A percentile compares a stretch with the other conserved stretches of the same genome.
These are phyloP conservation scores for Mentha longifolia DNA, from an alignment of 257 asterid genomes.

Conservation along the genomic window DNA sequence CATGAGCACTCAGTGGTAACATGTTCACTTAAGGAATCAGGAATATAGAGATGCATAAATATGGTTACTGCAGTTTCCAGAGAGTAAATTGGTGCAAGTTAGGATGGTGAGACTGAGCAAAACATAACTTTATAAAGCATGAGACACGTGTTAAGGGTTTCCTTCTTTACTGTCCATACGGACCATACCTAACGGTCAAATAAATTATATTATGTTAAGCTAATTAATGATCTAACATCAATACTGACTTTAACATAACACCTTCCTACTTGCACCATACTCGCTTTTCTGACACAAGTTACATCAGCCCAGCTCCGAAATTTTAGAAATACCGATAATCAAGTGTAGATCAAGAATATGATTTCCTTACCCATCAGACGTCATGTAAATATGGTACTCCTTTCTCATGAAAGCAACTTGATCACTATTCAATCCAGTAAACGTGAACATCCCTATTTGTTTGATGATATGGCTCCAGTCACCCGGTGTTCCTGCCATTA, in stretches of 20 bases:
- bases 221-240: slow-evolving; percentile 3
- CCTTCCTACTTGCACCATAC: slow-evolving; percentile 1
- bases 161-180: neutral
- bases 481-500: slow-evolving; percentile 76
- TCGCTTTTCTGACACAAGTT: neutral
- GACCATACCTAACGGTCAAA: neutral
- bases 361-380: slow-evolving; percentile 78
- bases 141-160: neutral
- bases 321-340: neutral
- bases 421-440: slow-evolving; percentile 66
- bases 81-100: slow-evolving; percentile 2
- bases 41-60: neutral
- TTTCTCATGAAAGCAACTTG: slow-evolving; percentile 82
- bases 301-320: neutral
- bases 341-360: slow-evolving; percentile 10
- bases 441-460: slow-evolving; percentile 91
- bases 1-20: neutral
- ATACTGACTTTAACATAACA: neutral
- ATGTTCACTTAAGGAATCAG: neutral
- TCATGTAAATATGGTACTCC: slow-evolving; percentile 87
- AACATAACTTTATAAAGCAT: neutral
- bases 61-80: neutral
- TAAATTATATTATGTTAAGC: neutral
- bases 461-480: slow-evolving; percentile 89
- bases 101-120: neutral